phyloP scores from a whole-genome alignment of 2,329 filamentous ascomycete species.

The Aspergillus sergii region DNA sequence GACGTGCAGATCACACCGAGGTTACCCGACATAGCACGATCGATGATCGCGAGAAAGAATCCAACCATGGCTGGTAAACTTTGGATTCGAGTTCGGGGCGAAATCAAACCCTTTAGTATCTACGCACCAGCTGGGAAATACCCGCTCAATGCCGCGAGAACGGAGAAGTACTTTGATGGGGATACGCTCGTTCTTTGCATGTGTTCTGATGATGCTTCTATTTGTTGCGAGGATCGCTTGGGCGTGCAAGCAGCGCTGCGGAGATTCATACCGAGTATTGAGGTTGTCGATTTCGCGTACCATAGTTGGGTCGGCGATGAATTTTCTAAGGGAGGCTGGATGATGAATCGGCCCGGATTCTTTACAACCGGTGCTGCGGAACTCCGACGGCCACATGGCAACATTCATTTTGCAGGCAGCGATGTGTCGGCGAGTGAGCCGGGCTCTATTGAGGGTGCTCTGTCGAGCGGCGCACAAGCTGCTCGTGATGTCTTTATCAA shows the following conservation, averaged over 20 bases:
- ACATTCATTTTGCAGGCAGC: slow-evolving; percentile 18
- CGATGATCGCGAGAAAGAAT: slow-evolving; percentile 16
- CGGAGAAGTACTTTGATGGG: slow-evolving; percentile 15
- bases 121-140: slow-evolving; percentile 14
- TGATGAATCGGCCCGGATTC: slow-evolving; percentile 17
- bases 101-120: slow-evolving; percentile 15
- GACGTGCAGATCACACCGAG: slow-evolving; percentile 9
- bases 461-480: slow-evolving; percentile 16
- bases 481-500: slow-evolving; percentile 14
- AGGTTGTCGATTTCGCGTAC: slow-evolving; percentile 16
- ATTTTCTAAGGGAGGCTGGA: slow-evolving; percentile 20
- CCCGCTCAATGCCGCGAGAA: slow-evolving; percentile 16
- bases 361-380: slow-evolving; percentile 11
- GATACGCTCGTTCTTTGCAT: slow-evolving; percentile 19
- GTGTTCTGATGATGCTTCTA: slow-evolving; percentile 16
- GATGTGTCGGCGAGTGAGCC: slow-evolving; percentile 14
- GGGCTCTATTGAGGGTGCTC: slow-evolving; percentile 19
- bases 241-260: slow-evolving; percentile 9
- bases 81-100: slow-evolving; percentile 16
- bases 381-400: slow-evolving; percentile 17
- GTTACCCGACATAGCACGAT: slow-evolving; percentile 1
- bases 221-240: slow-evolving; percentile 6
- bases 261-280: slow-evolving; percentile 6
- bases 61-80: slow-evolving; percentile 15
- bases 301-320: slow-evolving; percentile 19